A percentile compares a stretch with the other conserved stretches of the same genome.
These are phyloP conservation scores for Ceriops decandra DNA, from an alignment of 345 rosid species.

Conservation along the genomic window DNA sequence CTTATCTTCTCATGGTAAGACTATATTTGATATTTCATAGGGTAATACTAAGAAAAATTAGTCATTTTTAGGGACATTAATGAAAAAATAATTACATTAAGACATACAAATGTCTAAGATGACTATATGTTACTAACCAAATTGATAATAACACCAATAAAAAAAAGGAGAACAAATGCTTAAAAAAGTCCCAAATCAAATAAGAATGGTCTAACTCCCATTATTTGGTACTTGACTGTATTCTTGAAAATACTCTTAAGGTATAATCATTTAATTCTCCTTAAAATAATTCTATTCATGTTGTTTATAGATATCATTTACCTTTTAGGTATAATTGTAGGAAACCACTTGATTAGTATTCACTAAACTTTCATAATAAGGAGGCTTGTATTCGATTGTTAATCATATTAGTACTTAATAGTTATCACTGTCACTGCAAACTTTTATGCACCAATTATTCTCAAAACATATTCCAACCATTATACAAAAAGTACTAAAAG, in stretches of 20 bases:
- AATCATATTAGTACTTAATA: neutral
- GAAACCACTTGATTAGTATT: neutral
- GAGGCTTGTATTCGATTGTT: too few relatives aligned
- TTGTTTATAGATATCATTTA: neutral
- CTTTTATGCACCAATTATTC: neutral
- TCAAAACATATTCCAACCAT: neutral
- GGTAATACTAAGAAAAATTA: neutral
- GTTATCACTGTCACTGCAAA: neutral
- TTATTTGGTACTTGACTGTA: neutral
- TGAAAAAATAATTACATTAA: neutral
- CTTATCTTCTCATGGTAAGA: too few relatives aligned
- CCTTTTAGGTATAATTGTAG: neutral
- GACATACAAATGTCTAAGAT: neutral
- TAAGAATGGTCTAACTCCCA: neutral
- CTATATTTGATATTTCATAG: too few relatives aligned
- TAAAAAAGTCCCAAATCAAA: too few relatives aligned
- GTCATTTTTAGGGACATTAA: too few relatives aligned
- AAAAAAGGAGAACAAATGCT: too few relatives aligned
- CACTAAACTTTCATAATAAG: too few relatives aligned
- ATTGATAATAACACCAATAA: too few relatives aligned
- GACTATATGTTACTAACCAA: too few relatives aligned
- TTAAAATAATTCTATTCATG: neutral
- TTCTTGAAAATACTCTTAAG: neutral
- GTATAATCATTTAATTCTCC: neutral
- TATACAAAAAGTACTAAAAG: neutral